Evolutionary conservation across 1,139 yeast genomes (phyloP).

Genomic region (Pneumocystis wakefieldiae): DNA sequence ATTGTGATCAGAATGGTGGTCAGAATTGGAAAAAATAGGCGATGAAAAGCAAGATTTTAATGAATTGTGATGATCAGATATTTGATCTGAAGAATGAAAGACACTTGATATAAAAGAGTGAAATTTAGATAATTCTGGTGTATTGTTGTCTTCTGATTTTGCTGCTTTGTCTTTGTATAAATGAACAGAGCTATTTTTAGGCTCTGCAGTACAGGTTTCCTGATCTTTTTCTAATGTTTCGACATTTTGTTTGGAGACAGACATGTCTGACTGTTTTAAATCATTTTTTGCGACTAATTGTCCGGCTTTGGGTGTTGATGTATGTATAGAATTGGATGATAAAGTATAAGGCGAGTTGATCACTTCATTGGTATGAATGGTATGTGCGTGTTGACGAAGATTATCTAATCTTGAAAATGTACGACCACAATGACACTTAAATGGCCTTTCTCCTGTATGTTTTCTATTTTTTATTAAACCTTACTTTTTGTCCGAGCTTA

Average conservation of each 20-base stretch:
- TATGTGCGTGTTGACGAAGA: slow-evolving; percentile 79
- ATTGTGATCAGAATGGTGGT: no score
- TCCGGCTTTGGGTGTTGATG: background rate
- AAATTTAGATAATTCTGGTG: no score
- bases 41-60: no score
- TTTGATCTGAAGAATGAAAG: no score
- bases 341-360: background rate
- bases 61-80: no score
- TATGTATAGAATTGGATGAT: background rate
- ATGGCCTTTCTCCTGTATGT: slow-evolving; percentile 92
- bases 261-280: background rate
- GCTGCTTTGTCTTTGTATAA: no score
- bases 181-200: no score
- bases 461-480: slow-evolving; percentile 31
- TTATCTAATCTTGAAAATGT: slow-evolving; percentile 76
- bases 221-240: no score
- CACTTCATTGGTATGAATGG: slow-evolving; percentile 63
- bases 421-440: slow-evolving; percentile 72
- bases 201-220: no score
- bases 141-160: no score
- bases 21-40: no score
- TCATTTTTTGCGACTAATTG: background rate
- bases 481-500: background rate
- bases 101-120: no score
- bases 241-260: background rate